A percentile compares a stretch with the other conserved stretches of the same genome.
These are phyloP conservation scores for Combretum micranthum DNA, from an alignment of 345 rosid genomes.

Conservation along the genomic window DNA sequence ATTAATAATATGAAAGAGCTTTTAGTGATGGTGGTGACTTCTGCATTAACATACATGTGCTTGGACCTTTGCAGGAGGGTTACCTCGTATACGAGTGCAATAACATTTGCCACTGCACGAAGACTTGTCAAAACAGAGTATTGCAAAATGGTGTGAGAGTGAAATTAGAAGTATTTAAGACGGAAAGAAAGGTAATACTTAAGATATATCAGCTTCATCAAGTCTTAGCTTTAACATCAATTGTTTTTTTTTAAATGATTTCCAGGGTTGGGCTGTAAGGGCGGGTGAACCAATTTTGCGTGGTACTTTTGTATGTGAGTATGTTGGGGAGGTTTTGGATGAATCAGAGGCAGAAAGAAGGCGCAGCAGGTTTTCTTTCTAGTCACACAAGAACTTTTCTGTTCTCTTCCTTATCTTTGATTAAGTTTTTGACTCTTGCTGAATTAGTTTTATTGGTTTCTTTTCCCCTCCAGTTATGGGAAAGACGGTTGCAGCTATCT, in stretches of 20 bases:
- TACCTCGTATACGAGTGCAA: constrained; percentile 98
- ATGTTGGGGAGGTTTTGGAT: constrained; percentile 74
- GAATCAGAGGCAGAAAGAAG: constrained; percentile 62
- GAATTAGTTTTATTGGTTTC: neutral
- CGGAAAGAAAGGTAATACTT: constrained; percentile 65
- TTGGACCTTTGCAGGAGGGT: constrained; percentile 68
- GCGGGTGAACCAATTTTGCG: constrained; percentile 77
- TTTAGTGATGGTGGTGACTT: neutral
- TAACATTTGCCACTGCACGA: constrained; percentile 62
- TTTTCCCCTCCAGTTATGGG: constrained; percentile 44
- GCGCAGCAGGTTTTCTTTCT: constrained; percentile 43
- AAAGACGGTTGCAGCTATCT: constrained; percentile 54
- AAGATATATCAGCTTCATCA: constrained; percentile 5
- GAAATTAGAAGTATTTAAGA: constrained; percentile 75
- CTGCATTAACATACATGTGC: neutral
- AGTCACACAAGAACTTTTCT: constrained; percentile 2
- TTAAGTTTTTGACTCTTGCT: neutral
- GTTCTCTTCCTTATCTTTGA: constrained; percentile 8
- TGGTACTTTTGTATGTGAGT: constrained; percentile 88
- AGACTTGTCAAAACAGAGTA: constrained; percentile 78
- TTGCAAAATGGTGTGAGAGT: constrained; percentile 73
- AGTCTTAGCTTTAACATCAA: constrained; percentile 5
- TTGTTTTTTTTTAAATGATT: constrained; percentile 6
- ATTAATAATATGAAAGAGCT: neutral
- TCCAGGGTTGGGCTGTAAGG: constrained; percentile 97